Percentiles rank a stretch among this genome's conserved stretches.
These are phyloP conservation scores for Magnusiomyces clavatus DNA, from an alignment of 1,139 yeast species.

Conservation along the genomic window DNA sequence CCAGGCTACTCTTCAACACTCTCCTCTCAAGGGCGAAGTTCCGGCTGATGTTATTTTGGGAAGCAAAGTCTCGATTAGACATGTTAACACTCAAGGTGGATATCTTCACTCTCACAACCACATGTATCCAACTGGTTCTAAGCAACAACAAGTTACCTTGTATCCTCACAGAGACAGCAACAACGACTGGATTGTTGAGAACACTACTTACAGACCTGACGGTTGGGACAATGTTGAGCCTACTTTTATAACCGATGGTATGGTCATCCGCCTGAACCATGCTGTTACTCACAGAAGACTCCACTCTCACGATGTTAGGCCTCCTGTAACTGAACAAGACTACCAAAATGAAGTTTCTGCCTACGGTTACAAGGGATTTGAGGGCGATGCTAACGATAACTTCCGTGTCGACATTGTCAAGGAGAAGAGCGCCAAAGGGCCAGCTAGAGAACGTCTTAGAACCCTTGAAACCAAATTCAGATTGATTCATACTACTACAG, in stretches of 20 bases:
- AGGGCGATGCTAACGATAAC: constrained; percentile 94
- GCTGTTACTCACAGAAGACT: constrained; percentile 64
- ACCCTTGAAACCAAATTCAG: constrained; percentile 82
- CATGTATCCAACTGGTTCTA: constrained; percentile 82
- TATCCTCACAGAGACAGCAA: constrained; percentile 89
- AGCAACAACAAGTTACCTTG: constrained; percentile 84
- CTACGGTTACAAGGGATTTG: constrained; percentile 87
- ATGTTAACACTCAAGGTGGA: constrained; percentile 83
- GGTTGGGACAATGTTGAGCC: constrained; percentile 14
- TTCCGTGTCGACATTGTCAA: constrained; percentile 82
- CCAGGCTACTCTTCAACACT: constrained; percentile 67
- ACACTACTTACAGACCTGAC: constrained; percentile 25
- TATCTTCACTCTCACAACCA: constrained; percentile 90
- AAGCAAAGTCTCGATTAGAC: constrained; percentile 72
- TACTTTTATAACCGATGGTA: constrained; percentile 60
- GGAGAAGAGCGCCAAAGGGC: constrained; percentile 46
- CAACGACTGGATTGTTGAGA: constrained; percentile 77
- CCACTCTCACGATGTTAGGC: constrained; percentile 93
- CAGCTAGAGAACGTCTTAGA: constrained; percentile 54
- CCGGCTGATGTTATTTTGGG: constrained; percentile 84
- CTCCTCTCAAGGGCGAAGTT: constrained; percentile 58
- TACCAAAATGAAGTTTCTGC: constrained; percentile 95
- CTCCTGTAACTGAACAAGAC: constrained; percentile 86
- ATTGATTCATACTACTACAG: constrained; percentile 82
- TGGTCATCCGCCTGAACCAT: constrained; percentile 73